phyloP scores from a whole-genome alignment of 495 filamentous ascomycete genomes.

The Parachaetomium inaequale region DNA sequence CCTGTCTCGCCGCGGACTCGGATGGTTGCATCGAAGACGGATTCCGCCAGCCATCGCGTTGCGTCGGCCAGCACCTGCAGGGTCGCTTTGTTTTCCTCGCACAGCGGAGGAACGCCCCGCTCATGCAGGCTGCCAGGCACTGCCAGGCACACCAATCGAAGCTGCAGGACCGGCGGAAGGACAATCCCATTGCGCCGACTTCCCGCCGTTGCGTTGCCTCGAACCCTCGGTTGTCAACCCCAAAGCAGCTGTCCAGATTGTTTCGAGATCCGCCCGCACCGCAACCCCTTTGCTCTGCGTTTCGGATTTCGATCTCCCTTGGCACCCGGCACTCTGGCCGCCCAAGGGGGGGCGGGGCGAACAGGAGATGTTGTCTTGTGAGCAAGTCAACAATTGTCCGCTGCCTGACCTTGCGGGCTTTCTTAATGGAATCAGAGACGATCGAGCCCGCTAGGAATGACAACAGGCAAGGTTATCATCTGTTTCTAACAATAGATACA shows the following conservation, averaged over 20 bases:
- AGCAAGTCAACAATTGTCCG: too few species aligned
- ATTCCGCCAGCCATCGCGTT: background rate
- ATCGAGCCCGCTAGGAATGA: too few species aligned
- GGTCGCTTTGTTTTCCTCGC: conserved; percentile 2
- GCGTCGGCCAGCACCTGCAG: background rate
- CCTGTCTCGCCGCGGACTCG: background rate
- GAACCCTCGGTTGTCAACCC: background rate
- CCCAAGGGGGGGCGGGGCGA: background rate
- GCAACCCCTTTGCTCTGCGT: conserved; percentile 7
- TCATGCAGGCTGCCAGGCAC: conserved; percentile 18
- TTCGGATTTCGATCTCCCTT: conserved; percentile 20
- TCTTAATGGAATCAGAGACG: too few species aligned
- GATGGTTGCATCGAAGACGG: conserved; percentile 1
- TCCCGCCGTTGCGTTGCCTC: conserved; percentile 14
- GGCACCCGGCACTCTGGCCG: conserved; percentile 5
- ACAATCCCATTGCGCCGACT: conserved; percentile 9
- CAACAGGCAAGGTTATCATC: background rate
- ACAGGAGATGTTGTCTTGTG: too few species aligned
- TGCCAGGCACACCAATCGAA: conserved; percentile 21
- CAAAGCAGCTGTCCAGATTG: background rate
- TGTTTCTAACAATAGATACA: conserved; percentile 10
- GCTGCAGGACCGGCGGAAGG: conserved; percentile 5
- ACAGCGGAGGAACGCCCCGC: conserved; percentile 3
- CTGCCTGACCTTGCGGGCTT: too few species aligned
- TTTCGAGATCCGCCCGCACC: conserved; percentile 10